Conservation (phyloP, 176 grass and related monocot species). For the Metroxylon sagu region DNA sequence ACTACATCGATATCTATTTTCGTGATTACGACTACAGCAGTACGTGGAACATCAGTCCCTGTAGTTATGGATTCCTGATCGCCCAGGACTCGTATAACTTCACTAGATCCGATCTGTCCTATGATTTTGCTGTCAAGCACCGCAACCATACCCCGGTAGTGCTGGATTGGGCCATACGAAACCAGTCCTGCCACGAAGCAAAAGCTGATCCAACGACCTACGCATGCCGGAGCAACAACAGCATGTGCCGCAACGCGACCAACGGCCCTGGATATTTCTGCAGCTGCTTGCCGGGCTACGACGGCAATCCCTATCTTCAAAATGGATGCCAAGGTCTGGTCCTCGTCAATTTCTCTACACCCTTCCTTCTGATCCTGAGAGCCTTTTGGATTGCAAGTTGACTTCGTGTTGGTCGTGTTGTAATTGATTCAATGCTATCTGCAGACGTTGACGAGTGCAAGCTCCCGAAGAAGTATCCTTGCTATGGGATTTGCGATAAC, state of each 20-base stretch:
- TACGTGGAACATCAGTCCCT: constrained; percentile 5
- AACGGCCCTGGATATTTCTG: constrained; percentile 43
- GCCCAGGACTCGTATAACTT: constrained; percentile 28
- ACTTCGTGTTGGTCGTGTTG: no score
- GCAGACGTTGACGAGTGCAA: constrained; percentile 60
- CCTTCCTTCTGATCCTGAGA: neutral
- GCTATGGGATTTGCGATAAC: constrained; percentile 2
- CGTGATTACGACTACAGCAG: neutral
- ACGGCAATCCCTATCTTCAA: constrained; percentile 55
- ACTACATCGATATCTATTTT: neutral
- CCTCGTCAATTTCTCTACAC: neutral
- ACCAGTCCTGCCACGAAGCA: constrained; percentile 24
- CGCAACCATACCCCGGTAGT: constrained; percentile 8
- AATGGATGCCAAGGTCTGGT: constrained; percentile 41
- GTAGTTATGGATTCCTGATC: constrained; percentile 31
- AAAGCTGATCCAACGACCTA: constrained; percentile 16
- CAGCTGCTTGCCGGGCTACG: constrained; percentile 31
- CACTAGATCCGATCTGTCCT: constrained; percentile 3
- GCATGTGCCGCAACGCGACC: constrained; percentile 4
- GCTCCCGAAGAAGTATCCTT: neutral
- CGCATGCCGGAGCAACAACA: constrained; percentile 23
- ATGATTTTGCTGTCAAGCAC: constrained; percentile 11
- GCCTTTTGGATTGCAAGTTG: no score
- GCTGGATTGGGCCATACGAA: constrained; percentile 45
- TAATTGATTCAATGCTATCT: neutral